phyloP scores from a whole-genome alignment of 208 protist species.

The Crithidia bombi region DNA sequence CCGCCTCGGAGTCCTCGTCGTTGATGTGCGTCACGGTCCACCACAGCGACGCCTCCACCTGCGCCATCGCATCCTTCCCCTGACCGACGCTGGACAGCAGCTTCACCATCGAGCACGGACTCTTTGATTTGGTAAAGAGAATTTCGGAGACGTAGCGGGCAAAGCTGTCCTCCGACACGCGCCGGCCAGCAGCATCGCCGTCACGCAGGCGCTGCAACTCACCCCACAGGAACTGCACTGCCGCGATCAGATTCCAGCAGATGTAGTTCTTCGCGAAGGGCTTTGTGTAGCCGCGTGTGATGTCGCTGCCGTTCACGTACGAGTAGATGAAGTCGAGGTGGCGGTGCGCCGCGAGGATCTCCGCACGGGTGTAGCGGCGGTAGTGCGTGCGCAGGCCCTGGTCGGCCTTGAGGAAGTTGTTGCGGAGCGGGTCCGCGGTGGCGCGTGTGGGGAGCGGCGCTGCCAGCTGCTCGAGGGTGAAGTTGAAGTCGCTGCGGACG shows the following conservation, averaged over 20 bases:
- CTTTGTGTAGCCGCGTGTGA: constrained; percentile 26
- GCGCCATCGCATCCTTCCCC: constrained; percentile 15
- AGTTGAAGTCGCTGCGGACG: constrained; percentile 10
- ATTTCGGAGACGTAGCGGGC: constrained; percentile 7
- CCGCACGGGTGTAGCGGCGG: constrained; percentile 15
- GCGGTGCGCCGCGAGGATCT: constrained; percentile 9
- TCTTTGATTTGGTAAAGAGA: constrained; percentile 4
- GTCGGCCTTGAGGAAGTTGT: constrained; percentile 11
- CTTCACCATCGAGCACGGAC: constrained; percentile 14
- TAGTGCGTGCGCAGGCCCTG: constrained; percentile 27
- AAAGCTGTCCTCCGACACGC: neutral
- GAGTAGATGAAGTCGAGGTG: constrained; percentile 34
- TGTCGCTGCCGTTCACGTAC: constrained; percentile 33
- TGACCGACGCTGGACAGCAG: constrained; percentile 6
- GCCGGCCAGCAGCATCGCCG: neutral
- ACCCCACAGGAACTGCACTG: constrained; percentile 23
- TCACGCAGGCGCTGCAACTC: constrained; percentile 11
- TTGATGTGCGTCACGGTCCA: neutral
- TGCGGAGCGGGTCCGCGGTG: neutral
- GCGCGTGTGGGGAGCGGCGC: neutral
- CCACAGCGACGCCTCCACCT: constrained; percentile 20
- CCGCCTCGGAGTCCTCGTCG: neutral
- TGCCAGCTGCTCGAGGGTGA: constrained; percentile 7
- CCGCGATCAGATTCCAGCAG: constrained; percentile 21
- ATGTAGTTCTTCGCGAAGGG: constrained; percentile 18